A percentile compares a stretch with the other conserved stretches of the same genome.
phyloP scores from a whole-genome alignment of 768 basidiomycete species.

The Leccinum truebloodii region DNA sequence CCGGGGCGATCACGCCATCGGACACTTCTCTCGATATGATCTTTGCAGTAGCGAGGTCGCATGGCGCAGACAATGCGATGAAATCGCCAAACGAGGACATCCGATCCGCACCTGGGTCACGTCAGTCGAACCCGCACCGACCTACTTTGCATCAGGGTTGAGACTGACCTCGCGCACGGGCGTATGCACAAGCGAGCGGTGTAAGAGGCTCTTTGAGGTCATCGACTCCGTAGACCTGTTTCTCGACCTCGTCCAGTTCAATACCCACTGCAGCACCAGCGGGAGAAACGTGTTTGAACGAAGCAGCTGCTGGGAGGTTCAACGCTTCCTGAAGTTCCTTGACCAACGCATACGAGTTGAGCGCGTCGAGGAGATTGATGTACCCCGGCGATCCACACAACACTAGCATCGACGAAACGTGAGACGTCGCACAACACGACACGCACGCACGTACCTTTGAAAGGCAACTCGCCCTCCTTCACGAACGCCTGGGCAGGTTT shows the following conservation, averaged over 20 bases:
- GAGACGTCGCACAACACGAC: neutral
- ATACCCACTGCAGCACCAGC: constrained; percentile 95
- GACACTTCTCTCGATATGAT: constrained; percentile 99
- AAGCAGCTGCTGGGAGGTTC: constrained; percentile 90
- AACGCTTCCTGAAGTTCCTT: constrained; percentile 90
- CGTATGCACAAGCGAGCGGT: constrained; percentile 89
- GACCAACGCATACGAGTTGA: constrained; percentile 96
- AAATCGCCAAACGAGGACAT: constrained; percentile 99
- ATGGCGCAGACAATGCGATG: constrained; percentile 90
- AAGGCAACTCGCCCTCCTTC: constrained; percentile 83
- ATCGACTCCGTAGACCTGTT: constrained; percentile 94
- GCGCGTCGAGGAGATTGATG: constrained; percentile 96
- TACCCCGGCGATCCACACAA: constrained; percentile 95
- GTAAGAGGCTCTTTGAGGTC: constrained; percentile 91
- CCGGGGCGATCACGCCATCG: constrained; percentile 96
- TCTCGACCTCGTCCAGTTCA: constrained; percentile 78
- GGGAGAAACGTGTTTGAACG: constrained; percentile 99
- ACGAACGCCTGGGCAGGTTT: constrained; percentile 98
- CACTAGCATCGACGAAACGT: constrained; percentile 44
- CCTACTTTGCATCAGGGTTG: neutral
- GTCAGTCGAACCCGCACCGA: constrained; percentile 6
- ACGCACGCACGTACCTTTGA: constrained; percentile 64
- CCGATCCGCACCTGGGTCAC: constrained; percentile 79
- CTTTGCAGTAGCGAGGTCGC: constrained; percentile 91
- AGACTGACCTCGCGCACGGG: constrained; percentile 82